Base-by-base conservation (phyloP, 352 stramenopile genomes). In the Pythium rishiriense region DNA sequence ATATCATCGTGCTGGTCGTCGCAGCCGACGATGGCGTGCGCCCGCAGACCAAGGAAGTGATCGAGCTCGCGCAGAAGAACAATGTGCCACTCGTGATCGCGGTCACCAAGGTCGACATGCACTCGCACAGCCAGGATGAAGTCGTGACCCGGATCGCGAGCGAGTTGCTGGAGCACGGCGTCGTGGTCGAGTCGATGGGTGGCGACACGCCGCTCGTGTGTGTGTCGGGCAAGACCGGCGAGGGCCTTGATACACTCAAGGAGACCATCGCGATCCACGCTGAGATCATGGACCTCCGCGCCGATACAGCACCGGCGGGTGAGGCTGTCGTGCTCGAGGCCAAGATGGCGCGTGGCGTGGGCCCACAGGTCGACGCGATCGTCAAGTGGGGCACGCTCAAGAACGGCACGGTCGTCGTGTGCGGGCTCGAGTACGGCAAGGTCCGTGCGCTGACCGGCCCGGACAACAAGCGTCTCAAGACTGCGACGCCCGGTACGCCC, bases 21-120 rank as follows among this genome's bases (percentile, higher is more conserved):
- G 97, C 98, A 0, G 98, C 97, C 12, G 98, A 99, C 70, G 98
- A 99, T 75, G 97, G 97, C 51, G 82, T 99, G 62, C 98, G 97
- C 56, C 91, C 98, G 47, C 98, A 99, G 78, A 99, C 98, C 11
- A 70, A 91, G 17, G 98, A 99, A 65, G 83, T 91, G n/a, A 76
- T 99, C 66, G 79, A 88, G 41, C 94, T 98, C 45, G 97, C 97
- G 41, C 76, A 96, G 25, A 94, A 98, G 56, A 96, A 97, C 59
- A 91, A 96, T 25, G 93, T 99, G 37, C 97, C 97, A 28, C 74
- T 99, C 14, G 84, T 99, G 43, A 90, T 99, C 24, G 97, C 97
- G 4, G 84, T 99, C 37, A 99, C 98, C 50, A 99, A 99, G 77
- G 93, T 93, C 79, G 94, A 99, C 79, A 96, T 93, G 82, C 84